Evolutionary conservation across 257 asterid species (phyloP).

Genomic region (Plantago elongata): DNA sequence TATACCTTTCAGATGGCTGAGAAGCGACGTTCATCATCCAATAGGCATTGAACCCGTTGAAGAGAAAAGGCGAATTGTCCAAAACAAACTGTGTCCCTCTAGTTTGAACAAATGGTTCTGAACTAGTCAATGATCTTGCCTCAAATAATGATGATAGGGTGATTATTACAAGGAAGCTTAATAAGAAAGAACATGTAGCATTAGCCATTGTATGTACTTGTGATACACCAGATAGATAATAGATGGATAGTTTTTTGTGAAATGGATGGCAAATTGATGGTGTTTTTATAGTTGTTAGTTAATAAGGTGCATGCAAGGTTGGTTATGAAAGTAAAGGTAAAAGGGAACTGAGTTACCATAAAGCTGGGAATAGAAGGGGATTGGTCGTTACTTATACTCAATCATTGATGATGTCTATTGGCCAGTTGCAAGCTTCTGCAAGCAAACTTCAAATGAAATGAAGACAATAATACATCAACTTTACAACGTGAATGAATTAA

Average conservation of each 20-base stretch:
- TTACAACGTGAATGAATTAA: too few species aligned
- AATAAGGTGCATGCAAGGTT: neutral
- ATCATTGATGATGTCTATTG: neutral
- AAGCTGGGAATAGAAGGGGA: slow-evolving; percentile 6
- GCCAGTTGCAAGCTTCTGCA: neutral
- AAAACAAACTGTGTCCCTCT: slow-evolving; percentile 30
- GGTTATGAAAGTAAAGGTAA: neutral
- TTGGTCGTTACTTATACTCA: slow-evolving; percentile 10
- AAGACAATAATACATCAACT: too few species aligned
- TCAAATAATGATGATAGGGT: slow-evolving; percentile 5
- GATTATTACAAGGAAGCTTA: neutral
- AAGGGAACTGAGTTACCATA: neutral
- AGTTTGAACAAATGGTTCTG: slow-evolving; percentile 22
- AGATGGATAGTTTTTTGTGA: neutral
- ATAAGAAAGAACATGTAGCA: neutral
- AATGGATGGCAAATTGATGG: neutral
- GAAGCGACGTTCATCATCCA: slow-evolving; percentile 53
- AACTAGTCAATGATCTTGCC: neutral
- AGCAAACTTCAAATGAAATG: neutral
- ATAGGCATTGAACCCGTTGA: slow-evolving; percentile 53
- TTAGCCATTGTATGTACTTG: neutral
- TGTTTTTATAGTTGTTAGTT: neutral
- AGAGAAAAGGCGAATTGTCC: slow-evolving; percentile 27
- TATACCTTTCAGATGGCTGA: slow-evolving; percentile 35
- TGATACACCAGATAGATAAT: neutral